Base-by-base conservation (phyloP, 2,329 filamentous ascomycete genomes). In the Colletotrichum sp. region DNA sequence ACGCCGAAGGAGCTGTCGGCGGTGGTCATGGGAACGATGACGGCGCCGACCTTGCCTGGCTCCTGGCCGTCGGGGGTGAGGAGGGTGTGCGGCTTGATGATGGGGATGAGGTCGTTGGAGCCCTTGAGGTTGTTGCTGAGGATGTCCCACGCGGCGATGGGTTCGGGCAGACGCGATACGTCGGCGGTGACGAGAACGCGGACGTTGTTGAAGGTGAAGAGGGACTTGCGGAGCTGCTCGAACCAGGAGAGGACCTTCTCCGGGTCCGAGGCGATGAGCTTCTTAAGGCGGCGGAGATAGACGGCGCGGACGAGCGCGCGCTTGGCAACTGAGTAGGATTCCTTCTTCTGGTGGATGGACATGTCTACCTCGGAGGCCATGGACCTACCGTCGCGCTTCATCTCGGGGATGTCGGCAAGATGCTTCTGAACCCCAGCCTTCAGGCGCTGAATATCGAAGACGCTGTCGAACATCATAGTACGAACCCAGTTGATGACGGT, bases 1-100 rank as follows among this genome's bases (percentile, higher is more conserved):
- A 96, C 91, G 28, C 93, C 94, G 86, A 95, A 99, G 2, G 96
- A 98, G 59, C 95, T 98, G 86, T 99, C 97, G 68, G 98, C 94
- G 1, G 96, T 94, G 1, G 95, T 92, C 93, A 99, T 97, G 18
- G 97, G 96, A 26, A 99, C 91, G 70, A 99, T 91, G 79, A 95
- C 94, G 36, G 93, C 92, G 36, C 92, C 92, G 44, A 94, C 89
- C 7, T 92, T 91, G 16, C 97, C 97, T 0, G 96, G 94, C 8
- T 91, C 92, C 69, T 90, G 90, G 18, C 96, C 97, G 71, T 95
- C 92, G 0, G 92, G 88, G 78, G 92, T 98, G 71, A 98, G 92
- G n/a, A 95, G 89, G 52, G 92, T 90, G 68, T 91, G 89, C 10
- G 93, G 91, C 78, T 93, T 91, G 75, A 94, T 92, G 65, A 98